phyloP scores from a whole-genome alignment of 352 stramenopile species.

The Pythium rhizo-oryzae region DNA sequence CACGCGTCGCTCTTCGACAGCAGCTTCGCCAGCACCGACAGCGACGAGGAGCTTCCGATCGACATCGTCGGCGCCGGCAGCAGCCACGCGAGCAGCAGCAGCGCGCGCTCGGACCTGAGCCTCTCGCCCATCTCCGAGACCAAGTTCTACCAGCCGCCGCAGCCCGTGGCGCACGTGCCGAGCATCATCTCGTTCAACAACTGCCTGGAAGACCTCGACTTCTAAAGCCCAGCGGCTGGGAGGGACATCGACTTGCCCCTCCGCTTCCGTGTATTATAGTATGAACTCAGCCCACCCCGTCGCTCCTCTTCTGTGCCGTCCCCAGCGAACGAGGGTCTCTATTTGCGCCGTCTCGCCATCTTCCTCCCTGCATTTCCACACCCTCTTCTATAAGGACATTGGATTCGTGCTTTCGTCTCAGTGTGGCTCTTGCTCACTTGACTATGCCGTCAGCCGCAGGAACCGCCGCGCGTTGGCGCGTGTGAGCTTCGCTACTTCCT shows the following conservation, averaged over 20 bases:
- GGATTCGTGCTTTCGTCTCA: background rate
- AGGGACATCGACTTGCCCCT: background rate
- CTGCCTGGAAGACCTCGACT: constrained; percentile 36
- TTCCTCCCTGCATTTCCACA: no score
- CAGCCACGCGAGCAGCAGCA: constrained; percentile 8
- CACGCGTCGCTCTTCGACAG: constrained; percentile 37
- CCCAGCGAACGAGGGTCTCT: no score
- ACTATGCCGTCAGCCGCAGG: constrained; percentile 40
- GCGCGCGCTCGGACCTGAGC: constrained; percentile 13
- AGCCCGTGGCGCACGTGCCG: constrained; percentile 11
- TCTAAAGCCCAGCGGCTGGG: constrained; percentile 11
- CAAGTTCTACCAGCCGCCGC: constrained; percentile 10
- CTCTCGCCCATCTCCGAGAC: constrained; percentile 22
- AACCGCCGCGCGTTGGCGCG: constrained; percentile 73
- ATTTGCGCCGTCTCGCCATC: no score
- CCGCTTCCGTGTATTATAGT: background rate
- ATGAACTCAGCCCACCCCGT: background rate
- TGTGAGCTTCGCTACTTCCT: constrained; percentile 67
- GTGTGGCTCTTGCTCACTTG: background rate
- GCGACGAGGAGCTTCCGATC: constrained; percentile 62
- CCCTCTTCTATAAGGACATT: constrained; percentile 4
- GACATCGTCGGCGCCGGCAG: constrained; percentile 24
- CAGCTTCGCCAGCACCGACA: constrained; percentile 69
- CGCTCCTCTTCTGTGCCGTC: no score
- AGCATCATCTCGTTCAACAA: constrained; percentile 85